Base-by-base conservation (phyloP, 352 stramenopile genomes). In the Phytopythium oedochilum region DNA sequence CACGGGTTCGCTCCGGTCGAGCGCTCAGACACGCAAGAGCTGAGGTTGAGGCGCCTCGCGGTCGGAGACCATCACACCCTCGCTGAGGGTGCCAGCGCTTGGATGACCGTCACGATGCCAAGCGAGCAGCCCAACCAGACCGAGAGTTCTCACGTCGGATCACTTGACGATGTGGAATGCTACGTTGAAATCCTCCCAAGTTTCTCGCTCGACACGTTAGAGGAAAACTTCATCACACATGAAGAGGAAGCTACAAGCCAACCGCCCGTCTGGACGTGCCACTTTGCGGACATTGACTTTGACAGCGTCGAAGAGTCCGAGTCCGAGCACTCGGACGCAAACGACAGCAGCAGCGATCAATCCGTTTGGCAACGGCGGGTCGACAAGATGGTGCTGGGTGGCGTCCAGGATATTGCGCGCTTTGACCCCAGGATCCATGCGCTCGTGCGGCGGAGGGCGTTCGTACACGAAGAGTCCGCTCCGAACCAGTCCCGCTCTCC, bases 71-170 rank as follows among this genome's bases (percentile, higher is more conserved):
- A 87, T 22, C 77, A 90, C 57, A 72, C 70, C 14, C 20, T 86
- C 18, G 71, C 63, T 7, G 81, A 92, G 52, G 81, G 81, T 29
- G 75, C 62, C 10, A 92, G 81, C 57, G 73, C 86, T 2, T 92
- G 78, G 81, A 63, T 92, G 20, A 66, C 57, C 14, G 23, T 82
- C 1, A 54, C 60, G 5, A 56, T 42, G 0, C 36, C 23, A 40
- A 26, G 6, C 22, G 62, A 56, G 6, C 26, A 53, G 15, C 35
- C 17, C 12, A 48, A 73, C 15, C 31, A 56, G 11, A 45, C 53
- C 14, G 36, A 61, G 5, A 29, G 26, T 6, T 10, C 23, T 8
- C n/a, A 32, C 10, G 9, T 10, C 8, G 18, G 31, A 25, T 2
- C 25, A 18, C 23, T 49, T 17, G 12, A 29, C 12, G 63, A 75